Base-by-base conservation (phyloP, 768 basidiomycete genomes). In the Hysterangium stoloniferum region DNA sequence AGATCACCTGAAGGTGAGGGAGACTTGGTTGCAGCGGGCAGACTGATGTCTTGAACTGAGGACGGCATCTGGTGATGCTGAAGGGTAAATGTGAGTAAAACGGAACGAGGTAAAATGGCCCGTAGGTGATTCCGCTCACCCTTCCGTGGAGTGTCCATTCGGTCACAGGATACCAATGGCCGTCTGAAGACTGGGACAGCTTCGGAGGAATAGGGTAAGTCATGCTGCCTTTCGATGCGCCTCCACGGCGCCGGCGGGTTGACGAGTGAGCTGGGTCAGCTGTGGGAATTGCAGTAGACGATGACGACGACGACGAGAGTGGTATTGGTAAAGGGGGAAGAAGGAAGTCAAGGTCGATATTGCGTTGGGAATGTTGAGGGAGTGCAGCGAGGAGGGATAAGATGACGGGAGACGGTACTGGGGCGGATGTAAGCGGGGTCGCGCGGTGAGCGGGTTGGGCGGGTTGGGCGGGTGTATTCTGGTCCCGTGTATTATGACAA, bases 11-110 rank as follows among this genome's bases (percentile, higher is more conserved):
- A 31, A 46, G 25, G 34, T 37, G 52, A 52, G 31, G 15, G 25
- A 47, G 51, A 1, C 81, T 61, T 60, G 63, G 62, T 60, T 58
- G 61, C 59, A 60, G 49, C 45, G 48, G 45, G 8, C 48, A 52
- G 52, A 32, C 22, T 44, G 59, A 42, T 49, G 47, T 35, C 48
- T 37, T 48, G 35, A 45, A 37, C 45, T 11, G 53, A 28, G 25
- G 35, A 40, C n/a, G 51, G 49, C 45, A n/a, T 17, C 29, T 48
- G 19, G 27, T 35, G 32, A 45, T 19, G 22, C 17, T 4, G 34
- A 33, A 28, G 15, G 2, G 20, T 34, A 15, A 4, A 8, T 3
- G 25, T 2, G 15, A 22, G 13, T 15, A 7, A 29, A 9, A 49
- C 5, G 24, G 34, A 27, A 32, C 28, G 12, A 13, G 36, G 35